Conservation (phyloP, 192 early-diverging fungal species). For the Chytriomyces hyalinus region DNA sequence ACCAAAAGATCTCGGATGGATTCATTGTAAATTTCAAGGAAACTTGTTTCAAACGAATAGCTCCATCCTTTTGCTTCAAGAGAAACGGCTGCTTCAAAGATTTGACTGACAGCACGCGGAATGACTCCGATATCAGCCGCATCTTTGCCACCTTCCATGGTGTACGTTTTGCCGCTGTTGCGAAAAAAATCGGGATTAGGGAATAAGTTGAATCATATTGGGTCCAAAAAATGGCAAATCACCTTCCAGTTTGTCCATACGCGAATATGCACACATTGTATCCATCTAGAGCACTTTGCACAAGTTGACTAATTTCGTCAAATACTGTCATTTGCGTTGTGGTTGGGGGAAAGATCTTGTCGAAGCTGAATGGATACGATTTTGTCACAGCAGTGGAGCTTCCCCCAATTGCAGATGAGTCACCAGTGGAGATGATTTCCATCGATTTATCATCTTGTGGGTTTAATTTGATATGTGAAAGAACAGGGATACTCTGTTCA, state of each 20-base stretch:
- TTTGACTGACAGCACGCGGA: slow-evolving; percentile 90
- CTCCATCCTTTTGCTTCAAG: slow-evolving; percentile 82
- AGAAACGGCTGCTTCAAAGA: slow-evolving; percentile 76
- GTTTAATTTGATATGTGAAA: slow-evolving; percentile 59
- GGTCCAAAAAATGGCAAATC: background rate
- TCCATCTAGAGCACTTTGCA: slow-evolving; percentile 89
- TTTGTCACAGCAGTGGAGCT: slow-evolving; percentile 58
- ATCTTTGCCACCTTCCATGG: slow-evolving; percentile 57
- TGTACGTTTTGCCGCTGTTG: slow-evolving; percentile 22
- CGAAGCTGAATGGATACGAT: slow-evolving; percentile 80
- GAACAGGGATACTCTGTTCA: slow-evolving; percentile 20
- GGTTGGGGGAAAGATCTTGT: slow-evolving; percentile 77
- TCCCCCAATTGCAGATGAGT: background rate
- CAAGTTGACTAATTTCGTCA: slow-evolving; percentile 92
- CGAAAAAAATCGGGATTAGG: background rate
- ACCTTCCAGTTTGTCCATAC: slow-evolving; percentile 91
- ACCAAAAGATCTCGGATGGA: slow-evolving; percentile 80
- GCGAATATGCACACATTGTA: slow-evolving; percentile 98
- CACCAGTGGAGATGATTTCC: slow-evolving; percentile 56
- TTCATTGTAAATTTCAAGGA: slow-evolving; percentile 97
- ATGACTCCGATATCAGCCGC: slow-evolving; percentile 78
- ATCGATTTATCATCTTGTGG: slow-evolving; percentile 73
- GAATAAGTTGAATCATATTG: no score
- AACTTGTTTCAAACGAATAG: slow-evolving; percentile 88
- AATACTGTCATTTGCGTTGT: slow-evolving; percentile 79